Evolutionary conservation across 768 basidiomycete species (phyloP).

Genomic region (Dentipellis fragilis): DNA sequence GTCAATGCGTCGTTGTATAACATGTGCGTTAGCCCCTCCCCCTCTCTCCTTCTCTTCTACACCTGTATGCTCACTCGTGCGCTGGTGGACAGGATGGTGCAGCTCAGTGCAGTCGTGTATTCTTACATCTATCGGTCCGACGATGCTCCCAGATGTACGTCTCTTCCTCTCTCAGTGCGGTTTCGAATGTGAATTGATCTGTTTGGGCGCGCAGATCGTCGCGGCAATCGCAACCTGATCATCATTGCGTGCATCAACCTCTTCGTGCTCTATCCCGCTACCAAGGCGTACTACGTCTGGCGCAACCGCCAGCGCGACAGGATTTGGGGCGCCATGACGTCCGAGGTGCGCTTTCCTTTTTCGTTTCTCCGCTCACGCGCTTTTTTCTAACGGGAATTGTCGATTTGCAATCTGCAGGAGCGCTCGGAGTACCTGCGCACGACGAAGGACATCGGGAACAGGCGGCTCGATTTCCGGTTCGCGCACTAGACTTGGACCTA

Average conservation of each 20-base stretch:
- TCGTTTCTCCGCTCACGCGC: neutral
- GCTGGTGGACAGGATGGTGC: conserved; percentile 27
- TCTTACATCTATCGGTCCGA: conserved; percentile 48
- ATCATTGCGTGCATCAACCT: conserved; percentile 40
- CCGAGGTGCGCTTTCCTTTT: conserved; percentile 18
- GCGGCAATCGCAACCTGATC: conserved; percentile 50
- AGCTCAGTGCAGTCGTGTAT: conserved; percentile 33
- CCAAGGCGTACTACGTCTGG: conserved; percentile 48
- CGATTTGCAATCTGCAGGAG: conserved; percentile 10
- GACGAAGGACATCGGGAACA: conserved; percentile 24
- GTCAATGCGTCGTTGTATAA: conserved; percentile 53
- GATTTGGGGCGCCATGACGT: conserved; percentile 49
- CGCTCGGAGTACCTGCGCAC: conserved; percentile 24
- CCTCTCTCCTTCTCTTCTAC: neutral
- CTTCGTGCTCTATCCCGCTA: conserved; percentile 40
- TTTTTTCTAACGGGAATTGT: neutral
- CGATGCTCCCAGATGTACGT: conserved; percentile 44
- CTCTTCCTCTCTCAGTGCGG: neutral
- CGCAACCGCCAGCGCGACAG: conserved; percentile 43
- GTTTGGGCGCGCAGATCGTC: conserved; percentile 29
- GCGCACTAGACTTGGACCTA: conserved; percentile 10
- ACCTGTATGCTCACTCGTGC: neutral
- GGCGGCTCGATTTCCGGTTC: conserved; percentile 22
- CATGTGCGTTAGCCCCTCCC: conserved; percentile 23
- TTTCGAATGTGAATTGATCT: neutral